Percentiles rank a stretch among this genome's conserved stretches.
These are phyloP conservation scores for Collybiopsis confluens DNA, from an alignment of 768 basidiomycete genomes.

Conservation along the genomic window DNA sequence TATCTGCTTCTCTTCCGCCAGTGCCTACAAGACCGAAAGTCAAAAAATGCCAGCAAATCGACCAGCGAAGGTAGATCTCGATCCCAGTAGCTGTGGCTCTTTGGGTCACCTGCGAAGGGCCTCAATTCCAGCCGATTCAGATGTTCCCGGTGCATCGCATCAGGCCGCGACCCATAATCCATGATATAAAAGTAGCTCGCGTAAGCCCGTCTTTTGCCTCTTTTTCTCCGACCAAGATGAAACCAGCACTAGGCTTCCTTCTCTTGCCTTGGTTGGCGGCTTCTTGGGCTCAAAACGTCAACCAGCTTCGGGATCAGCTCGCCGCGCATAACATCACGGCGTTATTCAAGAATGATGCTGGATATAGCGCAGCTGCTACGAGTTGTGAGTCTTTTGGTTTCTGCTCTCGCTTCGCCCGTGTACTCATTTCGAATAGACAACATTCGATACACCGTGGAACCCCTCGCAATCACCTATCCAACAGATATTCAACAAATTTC, in stretches of 20 bases:
- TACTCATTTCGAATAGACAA: conserved; percentile 13
- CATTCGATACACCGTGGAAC: conserved; percentile 17
- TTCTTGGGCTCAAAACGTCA: background rate
- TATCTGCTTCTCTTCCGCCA: too few relatives aligned
- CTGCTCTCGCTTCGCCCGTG: background rate
- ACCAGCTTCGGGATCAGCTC: background rate
- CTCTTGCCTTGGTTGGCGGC: background rate
- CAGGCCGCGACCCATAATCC: too few relatives aligned
- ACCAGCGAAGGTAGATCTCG: too few relatives aligned
- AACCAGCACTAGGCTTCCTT: background rate
- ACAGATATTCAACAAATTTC: conserved; percentile 15
- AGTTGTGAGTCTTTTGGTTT: conserved; percentile 14
- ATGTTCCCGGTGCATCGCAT: too few relatives aligned
- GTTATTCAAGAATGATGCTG: conserved; percentile 16
- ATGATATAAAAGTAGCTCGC: too few relatives aligned
- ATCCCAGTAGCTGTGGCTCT: too few relatives aligned
- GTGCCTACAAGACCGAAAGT: too few relatives aligned
- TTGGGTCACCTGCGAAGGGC: too few relatives aligned
- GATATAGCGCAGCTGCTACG: conserved; percentile 18
- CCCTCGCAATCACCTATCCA: conserved; percentile 19
- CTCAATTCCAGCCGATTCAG: too few relatives aligned
- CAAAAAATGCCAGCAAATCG: too few relatives aligned
- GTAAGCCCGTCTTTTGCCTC: too few relatives aligned
- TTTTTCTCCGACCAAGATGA: background rate
- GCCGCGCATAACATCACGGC: background rate